Evolutionary conservation across 129 eudicot genomes (phyloP), one percentile per base, ranked within the genome.

Genomic region (Gnaphalium uliginosum): DNA sequence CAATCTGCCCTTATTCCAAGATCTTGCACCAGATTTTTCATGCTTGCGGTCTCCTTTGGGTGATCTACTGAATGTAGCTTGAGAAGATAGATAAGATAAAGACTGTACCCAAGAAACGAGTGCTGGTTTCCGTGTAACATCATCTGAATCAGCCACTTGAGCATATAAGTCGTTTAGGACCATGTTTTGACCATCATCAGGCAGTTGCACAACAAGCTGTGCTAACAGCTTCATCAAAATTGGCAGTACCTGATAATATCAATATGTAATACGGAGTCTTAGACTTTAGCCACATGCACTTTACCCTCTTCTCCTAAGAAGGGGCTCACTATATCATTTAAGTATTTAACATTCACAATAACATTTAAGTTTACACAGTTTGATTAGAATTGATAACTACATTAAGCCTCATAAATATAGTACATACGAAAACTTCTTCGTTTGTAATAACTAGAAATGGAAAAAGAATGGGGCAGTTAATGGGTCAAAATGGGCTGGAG

Each of bases 101-200:
- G 99, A 95, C 80, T 95, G 99, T 77, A 95, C 76, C 97, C 97
- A 95, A 18, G 97, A 95, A 58, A 95, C 93, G 23, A 95, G 82
- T 25, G 88, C 63, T 4, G 96, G 96, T 79, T 95, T 95, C 37
- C 96, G 75, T 18, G 90, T 89, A 66, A 95, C 99, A 79, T 95
- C 97, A 66, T 95, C 99, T 62, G 99, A 95, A 54, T 95, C 99
- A 50, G 97, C 96, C 69, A 95, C 84, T 65, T 89, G 97, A 46
- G 82, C 90, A 83, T 85, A 91, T 26, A 95, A 77, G 79, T 95
- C 92, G 51, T 86, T 85, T 8, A 95, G 92, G 29, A 89, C 83
- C 92, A 82, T 81, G 78, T 83, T 80, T 71, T 89, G 99, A 17
- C 85, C 90, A 26, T 81, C 88, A 59, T 69, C 76, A 18, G 96